Conservation (phyloP, 345 rosid species). For the Leavenworthia alabamica region DNA sequence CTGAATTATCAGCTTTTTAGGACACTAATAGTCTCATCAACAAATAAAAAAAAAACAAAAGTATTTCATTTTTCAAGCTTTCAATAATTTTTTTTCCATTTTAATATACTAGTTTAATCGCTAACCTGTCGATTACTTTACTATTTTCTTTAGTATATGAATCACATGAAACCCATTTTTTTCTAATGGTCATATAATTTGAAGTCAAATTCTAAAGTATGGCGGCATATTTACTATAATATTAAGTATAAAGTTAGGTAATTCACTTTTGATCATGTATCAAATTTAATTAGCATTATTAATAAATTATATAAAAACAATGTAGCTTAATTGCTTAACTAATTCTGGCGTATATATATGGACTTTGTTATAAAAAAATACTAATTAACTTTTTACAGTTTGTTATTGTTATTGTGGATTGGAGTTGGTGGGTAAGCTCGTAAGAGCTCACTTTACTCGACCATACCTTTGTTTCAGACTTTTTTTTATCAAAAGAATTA, state of each 20-base stretch:
- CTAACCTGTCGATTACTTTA: no score
- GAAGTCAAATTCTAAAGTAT: conserved; percentile 20
- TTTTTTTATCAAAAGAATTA: not conserved
- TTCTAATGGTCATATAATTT: not conserved
- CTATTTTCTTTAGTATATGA: not conserved
- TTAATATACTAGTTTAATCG: not conserved
- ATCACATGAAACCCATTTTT: not conserved
- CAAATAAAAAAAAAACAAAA: not conserved
- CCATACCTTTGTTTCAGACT: not conserved
- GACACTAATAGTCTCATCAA: not conserved
- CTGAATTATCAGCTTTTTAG: not conserved
- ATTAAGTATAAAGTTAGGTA: not conserved
- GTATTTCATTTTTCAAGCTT: not conserved
- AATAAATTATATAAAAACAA: not conserved
- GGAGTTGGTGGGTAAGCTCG: conserved; percentile 11
- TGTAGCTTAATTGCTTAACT: not conserved
- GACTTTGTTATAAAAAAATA: conserved; percentile 15
- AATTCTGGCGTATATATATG: conserved; percentile 21
- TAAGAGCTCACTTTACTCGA: conserved; percentile 12
- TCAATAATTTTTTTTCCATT: no score
- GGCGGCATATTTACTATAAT: conserved; percentile 4
- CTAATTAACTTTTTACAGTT: conserved; percentile 1
- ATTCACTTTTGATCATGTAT: not conserved
- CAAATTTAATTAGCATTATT: not conserved
- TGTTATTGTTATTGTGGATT: not conserved